A percentile compares a stretch with the other conserved stretches of the same genome.
phyloP scores from a whole-genome alignment of 495 filamentous ascomycete genomes.

The Geopyxis carbonaria region DNA sequence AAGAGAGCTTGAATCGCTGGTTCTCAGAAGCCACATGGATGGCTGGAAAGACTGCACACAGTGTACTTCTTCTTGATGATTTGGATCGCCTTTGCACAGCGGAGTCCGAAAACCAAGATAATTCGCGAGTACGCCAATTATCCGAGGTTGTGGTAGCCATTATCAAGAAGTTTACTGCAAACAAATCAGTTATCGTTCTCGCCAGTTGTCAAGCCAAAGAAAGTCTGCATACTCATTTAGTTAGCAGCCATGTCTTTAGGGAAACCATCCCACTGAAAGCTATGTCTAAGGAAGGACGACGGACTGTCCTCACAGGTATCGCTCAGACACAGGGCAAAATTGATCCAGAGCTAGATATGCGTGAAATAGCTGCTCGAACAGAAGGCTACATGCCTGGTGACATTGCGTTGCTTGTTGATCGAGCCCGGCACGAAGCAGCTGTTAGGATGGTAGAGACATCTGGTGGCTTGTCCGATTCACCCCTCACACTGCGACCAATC shows the following conservation, averaged over 20 bases:
- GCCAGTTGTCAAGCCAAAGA: constrained; percentile 87
- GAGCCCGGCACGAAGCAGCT: constrained; percentile 78
- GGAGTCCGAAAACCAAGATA: constrained; percentile 85
- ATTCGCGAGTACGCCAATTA: constrained; percentile 75
- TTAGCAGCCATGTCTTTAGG: constrained; percentile 62
- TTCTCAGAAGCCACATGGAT: constrained; percentile 87
- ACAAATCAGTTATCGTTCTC: constrained; percentile 55
- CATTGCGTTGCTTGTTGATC: constrained; percentile 63
- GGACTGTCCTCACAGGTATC: constrained; percentile 61
- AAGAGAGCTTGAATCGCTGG: constrained; percentile 63
- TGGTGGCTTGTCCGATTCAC: constrained; percentile 6
- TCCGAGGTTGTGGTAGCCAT: constrained; percentile 76
- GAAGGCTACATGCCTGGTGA: constrained; percentile 98
- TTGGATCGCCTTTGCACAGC: constrained; percentile 79
- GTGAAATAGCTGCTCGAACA: constrained; percentile 79
- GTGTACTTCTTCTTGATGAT: constrained; percentile 78
- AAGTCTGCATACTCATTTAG: constrained; percentile 58
- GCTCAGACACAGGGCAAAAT: constrained; percentile 24
- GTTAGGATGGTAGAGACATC: constrained; percentile 46
- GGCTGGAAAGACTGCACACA: constrained; percentile 61
- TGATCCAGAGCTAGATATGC: constrained; percentile 64
- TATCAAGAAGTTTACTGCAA: constrained; percentile 59
- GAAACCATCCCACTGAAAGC: constrained; percentile 75
- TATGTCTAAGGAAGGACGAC: constrained; percentile 79
- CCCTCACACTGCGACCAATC: constrained; percentile 43